These are phyloP conservation scores for Aspergillus avenaceus DNA, from an alignment of 495 filamentous ascomycete genomes.

Conservation along the genomic window DNA sequence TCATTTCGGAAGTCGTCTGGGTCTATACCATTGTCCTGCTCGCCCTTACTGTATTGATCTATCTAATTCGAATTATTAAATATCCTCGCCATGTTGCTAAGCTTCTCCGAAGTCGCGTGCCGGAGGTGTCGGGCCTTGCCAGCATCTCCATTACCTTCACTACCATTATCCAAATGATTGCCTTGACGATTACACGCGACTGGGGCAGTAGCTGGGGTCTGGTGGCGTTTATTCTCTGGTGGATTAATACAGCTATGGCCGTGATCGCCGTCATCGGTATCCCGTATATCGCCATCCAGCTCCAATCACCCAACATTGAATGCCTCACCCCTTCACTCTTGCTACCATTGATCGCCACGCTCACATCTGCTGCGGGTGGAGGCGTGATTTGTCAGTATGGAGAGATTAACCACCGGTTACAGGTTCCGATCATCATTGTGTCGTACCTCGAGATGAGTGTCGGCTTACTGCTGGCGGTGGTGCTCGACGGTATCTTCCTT, in stretches of 20 bases:
- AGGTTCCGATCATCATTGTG: slow-evolving; percentile 30
- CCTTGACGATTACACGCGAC: slow-evolving; percentile 21
- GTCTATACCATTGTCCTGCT: slow-evolving; percentile 27
- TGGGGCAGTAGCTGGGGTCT: no score
- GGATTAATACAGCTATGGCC: slow-evolving; percentile 24
- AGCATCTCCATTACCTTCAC: slow-evolving; percentile 28
- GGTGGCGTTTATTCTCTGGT: slow-evolving; percentile 35
- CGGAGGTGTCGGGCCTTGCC: slow-evolving; percentile 30
- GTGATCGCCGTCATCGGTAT: slow-evolving; percentile 16
- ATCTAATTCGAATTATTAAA: slow-evolving; percentile 21
- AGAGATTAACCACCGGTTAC: slow-evolving; percentile 18
- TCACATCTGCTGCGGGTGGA: slow-evolving; percentile 28
- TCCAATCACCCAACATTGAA: slow-evolving; percentile 22
- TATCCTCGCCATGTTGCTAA: slow-evolving; percentile 22
- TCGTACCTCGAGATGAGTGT: slow-evolving; percentile 28
- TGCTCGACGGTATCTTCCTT: slow-evolving; percentile 19
- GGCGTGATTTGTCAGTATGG: slow-evolving; percentile 20
- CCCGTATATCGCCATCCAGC: slow-evolving; percentile 25
- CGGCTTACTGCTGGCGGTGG: slow-evolving; percentile 22
- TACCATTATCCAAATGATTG: slow-evolving; percentile 24
- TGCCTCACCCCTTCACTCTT: slow-evolving; percentile 16
- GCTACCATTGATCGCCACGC: slow-evolving; percentile 25
- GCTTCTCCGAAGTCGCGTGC: slow-evolving; percentile 16
- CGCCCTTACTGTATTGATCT: slow-evolving; percentile 15
- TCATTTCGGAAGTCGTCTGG: slow-evolving; percentile 29